Evolutionary conservation across 2,329 filamentous ascomycete species (phyloP).

Genomic region (Claviceps pazoutovae): DNA sequence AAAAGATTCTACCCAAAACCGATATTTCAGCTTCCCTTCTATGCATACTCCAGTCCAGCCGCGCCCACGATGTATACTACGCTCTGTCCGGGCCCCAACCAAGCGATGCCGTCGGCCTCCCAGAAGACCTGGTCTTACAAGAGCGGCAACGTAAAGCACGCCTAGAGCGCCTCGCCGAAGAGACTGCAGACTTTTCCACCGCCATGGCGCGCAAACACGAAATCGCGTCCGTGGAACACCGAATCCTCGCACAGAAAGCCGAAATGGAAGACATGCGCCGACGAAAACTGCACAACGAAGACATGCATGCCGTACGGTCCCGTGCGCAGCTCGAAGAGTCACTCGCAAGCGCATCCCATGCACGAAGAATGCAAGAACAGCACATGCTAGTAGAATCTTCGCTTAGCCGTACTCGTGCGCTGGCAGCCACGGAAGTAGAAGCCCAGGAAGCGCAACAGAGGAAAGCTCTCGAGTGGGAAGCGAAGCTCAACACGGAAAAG

Average conservation of each 20-base stretch:
- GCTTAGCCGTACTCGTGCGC: conserved; percentile 26
- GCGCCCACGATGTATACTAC: conserved; percentile 40
- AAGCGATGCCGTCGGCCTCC: conserved; percentile 36
- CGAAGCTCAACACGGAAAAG: conserved; percentile 28
- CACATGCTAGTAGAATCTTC: conserved; percentile 31
- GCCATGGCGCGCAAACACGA: conserved; percentile 35
- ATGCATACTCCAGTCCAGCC: conserved; percentile 34
- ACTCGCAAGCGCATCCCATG: conserved; percentile 18
- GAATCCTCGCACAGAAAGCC: conserved; percentile 33
- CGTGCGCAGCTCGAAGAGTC: conserved; percentile 34
- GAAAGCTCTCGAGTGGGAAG: conserved; percentile 35
- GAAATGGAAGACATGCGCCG: conserved; percentile 38
- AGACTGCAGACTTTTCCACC: conserved; percentile 34
- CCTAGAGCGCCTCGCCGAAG: conserved; percentile 28
- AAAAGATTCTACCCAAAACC: conserved; percentile 28
- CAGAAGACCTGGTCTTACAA: conserved; percentile 32
- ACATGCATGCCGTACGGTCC: conserved; percentile 28
- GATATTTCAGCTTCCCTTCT: conserved; percentile 29
- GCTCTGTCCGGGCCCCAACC: conserved; percentile 39
- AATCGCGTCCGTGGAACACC: conserved; percentile 35
- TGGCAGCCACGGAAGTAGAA: conserved; percentile 33
- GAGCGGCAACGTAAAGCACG: conserved; percentile 37
- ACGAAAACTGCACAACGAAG: conserved; percentile 30
- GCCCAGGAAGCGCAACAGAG: conserved; percentile 29
- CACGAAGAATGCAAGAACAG: conserved; percentile 30